phyloP scores from a whole-genome alignment of 106 monocot species.

The Hemerocallis citrina region DNA sequence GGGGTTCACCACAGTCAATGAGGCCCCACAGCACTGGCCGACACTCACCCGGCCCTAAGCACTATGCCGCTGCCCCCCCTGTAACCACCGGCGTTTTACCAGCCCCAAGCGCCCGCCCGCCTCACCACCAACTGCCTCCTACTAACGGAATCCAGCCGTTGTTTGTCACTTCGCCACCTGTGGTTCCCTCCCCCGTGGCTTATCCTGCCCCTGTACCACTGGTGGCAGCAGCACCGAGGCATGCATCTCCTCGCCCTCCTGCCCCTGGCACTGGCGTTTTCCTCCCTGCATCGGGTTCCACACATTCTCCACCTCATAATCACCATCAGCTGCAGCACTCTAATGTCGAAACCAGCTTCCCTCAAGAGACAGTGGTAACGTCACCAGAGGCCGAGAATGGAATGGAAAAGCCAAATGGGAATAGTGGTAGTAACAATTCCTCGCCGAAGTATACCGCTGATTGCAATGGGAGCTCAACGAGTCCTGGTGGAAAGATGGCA shows the following conservation, averaged over 20 bases:
- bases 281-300: conserved; percentile 25
- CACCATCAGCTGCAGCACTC: too few species aligned
- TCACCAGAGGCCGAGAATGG: too few species aligned
- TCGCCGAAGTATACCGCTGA: too few species aligned
- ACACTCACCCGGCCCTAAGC: conserved; percentile 28
- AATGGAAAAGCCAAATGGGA: too few species aligned
- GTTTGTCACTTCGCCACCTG: conserved; percentile 25
- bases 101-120: conserved; percentile 19
- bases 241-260: conserved; percentile 23
- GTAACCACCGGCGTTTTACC: conserved; percentile 45
- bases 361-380: too few species aligned
- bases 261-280: conserved; percentile 66
- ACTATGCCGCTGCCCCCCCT: conserved; percentile 31
- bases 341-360: too few species aligned
- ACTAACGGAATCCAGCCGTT: conserved; percentile 48
- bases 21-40: conserved; percentile 15
- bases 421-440: too few species aligned
- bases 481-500: too few species aligned
- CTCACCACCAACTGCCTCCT: too few species aligned
- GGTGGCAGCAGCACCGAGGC: conserved; percentile 14
- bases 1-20: conserved; percentile 19
- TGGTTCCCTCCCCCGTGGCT: conserved; percentile 19
- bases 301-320: too few species aligned
- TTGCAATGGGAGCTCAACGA: too few species aligned
- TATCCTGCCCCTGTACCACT: not conserved